Base-by-base conservation (phyloP, 2,329 filamentous ascomycete species). In the Beauveria asiatica region DNA sequence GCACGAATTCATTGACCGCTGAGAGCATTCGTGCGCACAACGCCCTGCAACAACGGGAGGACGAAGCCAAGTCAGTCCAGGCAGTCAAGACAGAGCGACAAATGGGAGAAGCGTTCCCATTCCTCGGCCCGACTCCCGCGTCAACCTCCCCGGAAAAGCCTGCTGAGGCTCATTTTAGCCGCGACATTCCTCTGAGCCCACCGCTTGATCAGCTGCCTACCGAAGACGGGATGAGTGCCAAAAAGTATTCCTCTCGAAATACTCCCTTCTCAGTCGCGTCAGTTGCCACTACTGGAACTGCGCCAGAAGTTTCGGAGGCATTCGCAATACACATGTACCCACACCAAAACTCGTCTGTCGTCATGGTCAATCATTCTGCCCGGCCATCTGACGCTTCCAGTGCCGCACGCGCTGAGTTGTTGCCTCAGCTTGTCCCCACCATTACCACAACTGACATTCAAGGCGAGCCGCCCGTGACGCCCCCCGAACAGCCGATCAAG, bases 221-320 rank as follows among this genome's bases (percentile, higher is more conserved):
- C 63, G 80, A 80, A 6, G 83, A 84, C 61, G 78, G 76, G 13
- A 76, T 80, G 64, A 80, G 79, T 59, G 76, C 77, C 48, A 81
- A 78, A 65, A 77, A 79, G 54, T 73, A 81, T 44, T 81, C 82
- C 6, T 76, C 80, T 6, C 78, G 83, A 63, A 81, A 81, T 63
- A 86, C 84, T 0, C 84, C 84, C 4, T 86, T 87, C 65, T 87
- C 84, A 1, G 74, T 83, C 61, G 75, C 76, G 0, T 87, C 84
- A 0, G 77, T 86, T 52, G 84, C 86, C 58, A 84, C 83, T n/a
- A 81, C 75, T 42, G 80, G 77, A 39, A 85, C 84, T n/a, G 84
- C 81, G 3, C 76, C 78, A 3, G 84, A 85, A 64, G 79, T 87
- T 45, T 84, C 83, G 1, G 83, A 87, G 71, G 84, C 84, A 39